Evolutionary conservation across 2,329 filamentous ascomycete genomes (phyloP).

Genomic region (Trichoderma sp.): DNA sequence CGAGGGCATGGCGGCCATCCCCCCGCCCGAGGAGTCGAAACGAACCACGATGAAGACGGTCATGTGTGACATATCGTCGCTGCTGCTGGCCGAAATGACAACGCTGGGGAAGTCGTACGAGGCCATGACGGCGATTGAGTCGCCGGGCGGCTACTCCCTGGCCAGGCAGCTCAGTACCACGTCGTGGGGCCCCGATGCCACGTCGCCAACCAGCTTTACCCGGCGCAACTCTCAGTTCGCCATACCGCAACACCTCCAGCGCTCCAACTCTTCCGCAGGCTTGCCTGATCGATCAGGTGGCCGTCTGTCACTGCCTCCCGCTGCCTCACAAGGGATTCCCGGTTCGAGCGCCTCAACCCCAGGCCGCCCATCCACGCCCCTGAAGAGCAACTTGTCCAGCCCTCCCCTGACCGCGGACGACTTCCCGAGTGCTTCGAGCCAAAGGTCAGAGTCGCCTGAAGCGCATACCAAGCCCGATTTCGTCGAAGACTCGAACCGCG

Average conservation of each 20-base stretch:
- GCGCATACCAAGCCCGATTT: constrained; percentile 44
- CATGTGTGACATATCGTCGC: constrained; percentile 76
- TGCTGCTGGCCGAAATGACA: constrained; percentile 75
- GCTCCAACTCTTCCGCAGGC: constrained; percentile 58
- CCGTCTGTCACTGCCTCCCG: constrained; percentile 82
- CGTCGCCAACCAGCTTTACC: constrained; percentile 40
- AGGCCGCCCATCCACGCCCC: constrained; percentile 54
- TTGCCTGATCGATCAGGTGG: constrained; percentile 61
- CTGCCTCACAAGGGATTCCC: constrained; percentile 50
- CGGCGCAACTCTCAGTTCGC: constrained; percentile 61
- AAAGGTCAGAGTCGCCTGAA: constrained; percentile 48
- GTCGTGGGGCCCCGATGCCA: constrained; percentile 48
- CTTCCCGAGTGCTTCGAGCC: constrained; percentile 43
- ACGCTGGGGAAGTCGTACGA: constrained; percentile 73
- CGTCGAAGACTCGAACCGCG: constrained; percentile 54
- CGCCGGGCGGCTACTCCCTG: constrained; percentile 61
- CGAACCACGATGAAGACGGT: constrained; percentile 79
- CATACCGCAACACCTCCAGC: constrained; percentile 45
- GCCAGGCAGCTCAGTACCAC: constrained; percentile 47
- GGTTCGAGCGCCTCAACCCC: constrained; percentile 52
- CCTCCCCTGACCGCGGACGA: constrained; percentile 55
- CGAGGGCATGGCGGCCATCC: constrained; percentile 71
- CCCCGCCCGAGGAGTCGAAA: constrained; percentile 67
- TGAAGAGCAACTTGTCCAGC: constrained; percentile 52
- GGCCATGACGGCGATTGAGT: constrained; percentile 73